Base-by-base conservation (phyloP, 768 basidiomycete species). In the Boletellus emodensis region DNA sequence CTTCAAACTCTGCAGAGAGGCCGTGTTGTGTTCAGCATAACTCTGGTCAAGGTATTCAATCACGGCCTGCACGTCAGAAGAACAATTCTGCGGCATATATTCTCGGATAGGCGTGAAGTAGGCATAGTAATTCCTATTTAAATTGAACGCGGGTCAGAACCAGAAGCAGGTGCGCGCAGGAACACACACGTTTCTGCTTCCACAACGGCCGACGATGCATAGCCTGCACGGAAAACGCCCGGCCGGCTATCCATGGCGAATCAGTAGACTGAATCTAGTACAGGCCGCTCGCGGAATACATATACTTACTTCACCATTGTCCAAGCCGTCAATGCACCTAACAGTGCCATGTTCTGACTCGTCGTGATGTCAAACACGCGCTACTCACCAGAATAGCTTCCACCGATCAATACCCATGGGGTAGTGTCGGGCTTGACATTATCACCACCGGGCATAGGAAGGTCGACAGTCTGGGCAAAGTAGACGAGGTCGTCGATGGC, bases 91-190 rank as follows among this genome's bases (percentile, higher is more conserved):
- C 2, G 85, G 82, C 84, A 87, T 87, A 58, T 79, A 69, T 56
- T 78, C 71, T 14, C 80, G 80, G 56, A 85, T 79, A 12, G 85
- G 85, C 52, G 86, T 85, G 63, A 85, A 87, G 59, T 87, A 90
- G 54, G 71, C 72, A 22, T 58, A 57, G 39, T 49, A 61, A n/a
- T 65, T 51, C 13, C 62, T 64, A 30, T 9, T 20, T n/a, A 41
- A 9, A 53, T 56, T 30, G 14, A n/a, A 15, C 7, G 13, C 15
- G n/a, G 24, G 37, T 46, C 35, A 46, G 39, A 48, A n/a, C 3
- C 11, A 2, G n/a, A 38, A 39, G 13, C 6, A 11, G 34, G 3
- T 1, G 41, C 4, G 34, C 1, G 12, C 55, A 58, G 15, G 4
- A 6, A 57, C 2, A 41, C 76, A 45, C 35, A 72, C 74, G 62